A percentile compares a stretch with the other conserved stretches of the same genome.
These are phyloP conservation scores for Russula griseocarnosa DNA, from an alignment of 768 basidiomycete genomes.

Conservation along the genomic window DNA sequence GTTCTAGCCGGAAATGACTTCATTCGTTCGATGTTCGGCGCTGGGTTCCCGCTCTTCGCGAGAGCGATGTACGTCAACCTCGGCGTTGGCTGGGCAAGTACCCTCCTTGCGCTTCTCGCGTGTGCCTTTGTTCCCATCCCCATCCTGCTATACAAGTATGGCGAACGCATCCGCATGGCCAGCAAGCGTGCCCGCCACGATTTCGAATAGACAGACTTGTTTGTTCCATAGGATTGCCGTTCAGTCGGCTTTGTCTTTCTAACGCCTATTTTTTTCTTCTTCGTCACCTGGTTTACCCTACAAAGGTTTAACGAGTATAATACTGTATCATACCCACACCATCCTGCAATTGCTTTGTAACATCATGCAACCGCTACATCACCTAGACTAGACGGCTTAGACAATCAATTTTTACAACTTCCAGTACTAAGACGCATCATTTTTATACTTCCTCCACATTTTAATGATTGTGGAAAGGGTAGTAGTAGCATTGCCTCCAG, in stretches of 20 bases:
- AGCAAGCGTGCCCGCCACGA: constrained; percentile 29
- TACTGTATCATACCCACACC: background rate
- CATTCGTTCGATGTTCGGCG: constrained; percentile 33
- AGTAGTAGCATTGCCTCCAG: constrained; percentile 2
- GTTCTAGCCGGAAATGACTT: constrained; percentile 38
- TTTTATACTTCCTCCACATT: background rate
- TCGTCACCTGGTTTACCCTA: background rate
- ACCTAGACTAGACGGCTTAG: background rate
- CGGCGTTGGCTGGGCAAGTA: constrained; percentile 32
- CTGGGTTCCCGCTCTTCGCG: constrained; percentile 27
- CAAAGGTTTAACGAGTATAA: background rate
- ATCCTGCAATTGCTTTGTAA: background rate
- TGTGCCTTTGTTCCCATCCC: constrained; percentile 32
- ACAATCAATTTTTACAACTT: background rate
- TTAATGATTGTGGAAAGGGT: background rate
- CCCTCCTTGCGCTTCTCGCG: constrained; percentile 32
- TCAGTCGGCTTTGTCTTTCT: too few relatives aligned
- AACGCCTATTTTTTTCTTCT: too few relatives aligned
- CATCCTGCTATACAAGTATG: constrained; percentile 25
- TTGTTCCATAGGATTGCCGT: too few relatives aligned
- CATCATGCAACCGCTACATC: background rate
- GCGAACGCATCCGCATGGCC: constrained; percentile 23
- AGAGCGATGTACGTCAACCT: constrained; percentile 31
- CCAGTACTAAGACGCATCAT: background rate
- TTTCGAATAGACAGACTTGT: constrained; percentile 6